Base-by-base conservation (phyloP, 352 stramenopile genomes). In the Blastocystis sp. region DNA sequence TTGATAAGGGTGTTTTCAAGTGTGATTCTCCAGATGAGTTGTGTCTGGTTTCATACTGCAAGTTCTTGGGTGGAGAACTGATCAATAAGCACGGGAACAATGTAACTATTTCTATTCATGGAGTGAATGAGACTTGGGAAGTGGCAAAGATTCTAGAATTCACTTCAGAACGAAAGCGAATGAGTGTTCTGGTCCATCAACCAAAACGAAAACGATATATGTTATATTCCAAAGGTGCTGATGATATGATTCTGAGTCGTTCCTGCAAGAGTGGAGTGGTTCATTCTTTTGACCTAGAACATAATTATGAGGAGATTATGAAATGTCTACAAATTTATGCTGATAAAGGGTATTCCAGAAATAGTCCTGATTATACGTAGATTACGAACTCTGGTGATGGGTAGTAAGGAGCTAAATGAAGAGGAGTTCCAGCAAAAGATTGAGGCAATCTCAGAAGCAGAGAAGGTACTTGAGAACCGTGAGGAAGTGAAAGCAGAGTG, bases 131-230 rank as follows among this genome's bases (percentile, higher is more conserved):
- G 90, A 93, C 91, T 29, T 98, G 93, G 91, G 90, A 94, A 81
- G 94, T 98, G 83, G 89, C 98, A 61, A 96, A 97, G 66, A 92
- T 97, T 4, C 95, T 98, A 61, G 96, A 97, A 89, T 98, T 98
- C 90, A 96, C 98, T 89, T 97, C 94, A 61, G 93, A 97, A 73
- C 91, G 96, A 9, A 99, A 99, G 89, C 91, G 96, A 78, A 99
- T 99, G 96, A 98, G 94, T 29, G 93, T 98, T 46, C 91, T 99
- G 49, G 93, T 97, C 39, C 92, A 94, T 32, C 90, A 93, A 37
- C 90, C 90, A 14, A 32, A 7, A 4, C 9, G 19, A 27, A 35
- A 43, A 6, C 69, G 69, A 4, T 37, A 12, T 11, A 21, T 63
- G 27, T n/a, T 80, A 14, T 80, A 65, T 27, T 58, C 69, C 4